Conservation (phyloP, 1,284 basidiomycete genomes). For the Hypsizygus ulmarius region DNA sequence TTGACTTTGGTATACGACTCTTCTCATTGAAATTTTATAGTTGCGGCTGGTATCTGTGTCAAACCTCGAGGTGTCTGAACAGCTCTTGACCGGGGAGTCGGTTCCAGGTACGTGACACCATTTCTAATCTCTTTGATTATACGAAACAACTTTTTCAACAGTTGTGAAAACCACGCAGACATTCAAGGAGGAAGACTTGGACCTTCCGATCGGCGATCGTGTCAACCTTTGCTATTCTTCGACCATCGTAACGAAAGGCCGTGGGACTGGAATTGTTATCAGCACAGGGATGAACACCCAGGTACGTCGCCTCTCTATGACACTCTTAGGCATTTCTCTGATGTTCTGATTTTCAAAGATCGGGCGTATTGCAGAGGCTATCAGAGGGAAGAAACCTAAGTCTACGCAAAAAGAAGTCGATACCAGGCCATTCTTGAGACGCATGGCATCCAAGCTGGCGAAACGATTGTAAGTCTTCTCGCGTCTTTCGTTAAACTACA, state of each 20-base stretch:
- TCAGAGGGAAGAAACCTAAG: slow-evolving; percentile 26
- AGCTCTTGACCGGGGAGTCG: slow-evolving; percentile 67
- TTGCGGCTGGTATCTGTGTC: slow-evolving; percentile 30
- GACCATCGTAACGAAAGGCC: slow-evolving; percentile 64
- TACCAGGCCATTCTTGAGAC: slow-evolving; percentile 19
- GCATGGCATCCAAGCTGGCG: slow-evolving; percentile 22
- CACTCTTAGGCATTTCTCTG: not conserved
- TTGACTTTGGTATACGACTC: slow-evolving; percentile 35
- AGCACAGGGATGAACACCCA: slow-evolving; percentile 67
- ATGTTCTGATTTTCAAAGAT: slow-evolving; percentile 30
- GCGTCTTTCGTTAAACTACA: not conserved
- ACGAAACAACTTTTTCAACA: not conserved
- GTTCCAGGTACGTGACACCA: slow-evolving; percentile 38
- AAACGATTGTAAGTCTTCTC: slow-evolving; percentile 23
- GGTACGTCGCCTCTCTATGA: slow-evolving; percentile 36
- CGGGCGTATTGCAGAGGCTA: slow-evolving; percentile 50
- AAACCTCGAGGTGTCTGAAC: slow-evolving; percentile 61
- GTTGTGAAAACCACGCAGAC: slow-evolving; percentile 53
- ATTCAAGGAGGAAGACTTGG: slow-evolving; percentile 28
- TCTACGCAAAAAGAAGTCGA: slow-evolving; percentile 12
- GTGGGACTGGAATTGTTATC: slow-evolving; percentile 56
- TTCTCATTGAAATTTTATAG: slow-evolving; percentile 43
- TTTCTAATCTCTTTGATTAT: no score
- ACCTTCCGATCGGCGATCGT: slow-evolving; percentile 52
- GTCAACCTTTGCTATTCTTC: slow-evolving; percentile 57